Evolutionary conservation across 2,329 filamentous ascomycete genomes (phyloP), one percentile per base, ranked within the genome.

Genomic region (Penicillium hesseltinei): DNA sequence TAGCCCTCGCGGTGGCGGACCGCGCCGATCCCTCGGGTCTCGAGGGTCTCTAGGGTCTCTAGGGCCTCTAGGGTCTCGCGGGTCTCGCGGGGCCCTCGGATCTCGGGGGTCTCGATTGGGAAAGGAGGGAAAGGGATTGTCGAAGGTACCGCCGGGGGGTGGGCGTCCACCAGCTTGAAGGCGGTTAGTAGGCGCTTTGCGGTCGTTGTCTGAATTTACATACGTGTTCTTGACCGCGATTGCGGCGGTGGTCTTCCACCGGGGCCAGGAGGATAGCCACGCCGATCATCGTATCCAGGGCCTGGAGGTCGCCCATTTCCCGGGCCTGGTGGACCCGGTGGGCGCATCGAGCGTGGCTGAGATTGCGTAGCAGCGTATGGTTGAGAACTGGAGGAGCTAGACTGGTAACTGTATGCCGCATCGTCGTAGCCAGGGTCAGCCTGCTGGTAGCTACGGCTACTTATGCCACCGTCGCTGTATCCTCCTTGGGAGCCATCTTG

Each of bases 71-170:
- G 33, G 51, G 36, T 54, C 51, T 17, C 51, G 33, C 66, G 45
- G 62, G 54, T 50, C 53, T 44, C 45, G 19, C 5, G 52, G 52
- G 4, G 36, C 21, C n/a, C 53, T 51, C 19, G 47, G 39, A 10
- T 38, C 51, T 54, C 45, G 50, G n/a, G 52, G 52, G 23, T 55
- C 52, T 45, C 47, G 53, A 17, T 39, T 44, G 46, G 65, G 74
- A 59, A 70, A 80, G 5, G 74, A 67, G 27, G 80, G 80, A 54
- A 82, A 82, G 3, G 80, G 80, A 61, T 77, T 80, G 56, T 83
- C 81, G 70, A 76, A 82, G 29, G 72, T 74, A 71, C 44, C 77
- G 72, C 35, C 78, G 47, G 71, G 71, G 4, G 73, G 75, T 36
- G 64, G 62, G 50, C 63, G 65, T 48, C 49, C 66, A 48, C 60